These are phyloP conservation scores for Penicillium odoratum DNA, from an alignment of 495 filamentous ascomycete genomes.

Conservation along the genomic window DNA sequence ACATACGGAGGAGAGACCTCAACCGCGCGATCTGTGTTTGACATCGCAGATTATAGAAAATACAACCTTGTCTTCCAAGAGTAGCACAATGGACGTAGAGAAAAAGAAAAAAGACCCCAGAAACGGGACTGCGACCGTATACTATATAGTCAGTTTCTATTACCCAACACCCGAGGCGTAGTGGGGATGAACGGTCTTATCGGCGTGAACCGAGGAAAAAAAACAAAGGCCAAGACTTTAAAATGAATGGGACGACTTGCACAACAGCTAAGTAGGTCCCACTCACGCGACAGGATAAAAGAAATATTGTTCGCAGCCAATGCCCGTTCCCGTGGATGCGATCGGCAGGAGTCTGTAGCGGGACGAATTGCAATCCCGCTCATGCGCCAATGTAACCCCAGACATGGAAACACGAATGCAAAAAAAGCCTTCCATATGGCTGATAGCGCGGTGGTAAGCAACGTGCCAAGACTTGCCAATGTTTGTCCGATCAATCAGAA, in stretches of 20 bases:
- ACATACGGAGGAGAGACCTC: slow-evolving; percentile 41
- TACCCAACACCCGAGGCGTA: slow-evolving; percentile 18
- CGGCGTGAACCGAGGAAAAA: slow-evolving; percentile 22
- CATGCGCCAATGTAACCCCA: slow-evolving; percentile 38
- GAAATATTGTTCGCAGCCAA: slow-evolving; percentile 13
- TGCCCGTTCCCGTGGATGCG: slow-evolving; percentile 22
- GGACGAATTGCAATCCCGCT: slow-evolving; percentile 1
- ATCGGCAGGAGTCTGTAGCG: slow-evolving; percentile 19
- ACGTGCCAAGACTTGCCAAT: slow-evolving; percentile 2
- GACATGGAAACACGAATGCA: slow-evolving; percentile 19
- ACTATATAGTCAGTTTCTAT: slow-evolving; percentile 27
- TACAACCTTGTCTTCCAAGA: slow-evolving; percentile 12
- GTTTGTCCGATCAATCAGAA: slow-evolving; percentile 10
- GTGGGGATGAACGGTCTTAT: slow-evolving; percentile 24
- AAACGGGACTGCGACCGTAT: slow-evolving; percentile 12
- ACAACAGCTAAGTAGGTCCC: slow-evolving; percentile 10
- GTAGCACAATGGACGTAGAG: slow-evolving; percentile 7
- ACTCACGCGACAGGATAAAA: slow-evolving; percentile 8
- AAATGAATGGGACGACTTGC: slow-evolving; percentile 7
- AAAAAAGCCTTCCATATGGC: slow-evolving; percentile 1
- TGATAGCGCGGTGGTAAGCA: slow-evolving; percentile 17
- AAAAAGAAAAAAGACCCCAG: slow-evolving; percentile 3
- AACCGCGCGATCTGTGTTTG: slow-evolving; percentile 34
- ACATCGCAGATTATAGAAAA: slow-evolving; percentile 25
- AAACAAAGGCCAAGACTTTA: slow-evolving; percentile 10